Base-by-base conservation (phyloP, 305 asterid species). In the Fraxinus nigra region DNA sequence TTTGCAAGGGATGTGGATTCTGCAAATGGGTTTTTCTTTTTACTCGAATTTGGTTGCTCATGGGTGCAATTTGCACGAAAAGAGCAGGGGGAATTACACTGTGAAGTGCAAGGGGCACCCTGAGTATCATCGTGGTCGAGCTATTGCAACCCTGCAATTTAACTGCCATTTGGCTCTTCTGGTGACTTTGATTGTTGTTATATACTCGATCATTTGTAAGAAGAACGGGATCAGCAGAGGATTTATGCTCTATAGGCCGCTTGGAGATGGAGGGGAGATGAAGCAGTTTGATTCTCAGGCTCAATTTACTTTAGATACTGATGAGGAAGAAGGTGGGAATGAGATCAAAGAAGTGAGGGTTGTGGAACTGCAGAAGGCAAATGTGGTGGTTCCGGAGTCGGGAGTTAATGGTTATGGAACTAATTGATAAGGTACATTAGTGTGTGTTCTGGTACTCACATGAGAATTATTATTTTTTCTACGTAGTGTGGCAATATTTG, bases 11-110 rank as follows among this genome's bases (percentile, higher is more conserved):
- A 85, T 89, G 91, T 95, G 99, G 99, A 87, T 87, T 81, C 84
- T 95, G 81, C 99, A 95, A 78, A 95, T 95, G 98, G 99, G 99
- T 4, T 90, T 94, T 80, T 91, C 99, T 4, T 92, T 95, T 82
- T 91, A 87, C 93, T 87, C 98, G 20, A 94, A 89, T 43, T 72
- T 89, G 86, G 91, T 92, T 24, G 85, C 91, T 0, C 84, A 87
- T 26, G 99, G 99, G 16, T 95, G 99, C 80, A 77, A 85, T 78
- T 88, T 95, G 92, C 91, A 90, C 54, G 90, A 86, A 69, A 93
- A 86, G 89, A 94, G 98, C 85, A 89, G 97, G 85, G 99, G 97
- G 3, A 95, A 94, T 86, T 95, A 84, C 77, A 93, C 97, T 13
- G 86, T 95, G 7, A 94, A 84, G 85, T 95, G 99, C 90, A 92